Base-by-base conservation (phyloP, 2,329 filamentous ascomycete genomes). In the Verticillium tricorpus region DNA sequence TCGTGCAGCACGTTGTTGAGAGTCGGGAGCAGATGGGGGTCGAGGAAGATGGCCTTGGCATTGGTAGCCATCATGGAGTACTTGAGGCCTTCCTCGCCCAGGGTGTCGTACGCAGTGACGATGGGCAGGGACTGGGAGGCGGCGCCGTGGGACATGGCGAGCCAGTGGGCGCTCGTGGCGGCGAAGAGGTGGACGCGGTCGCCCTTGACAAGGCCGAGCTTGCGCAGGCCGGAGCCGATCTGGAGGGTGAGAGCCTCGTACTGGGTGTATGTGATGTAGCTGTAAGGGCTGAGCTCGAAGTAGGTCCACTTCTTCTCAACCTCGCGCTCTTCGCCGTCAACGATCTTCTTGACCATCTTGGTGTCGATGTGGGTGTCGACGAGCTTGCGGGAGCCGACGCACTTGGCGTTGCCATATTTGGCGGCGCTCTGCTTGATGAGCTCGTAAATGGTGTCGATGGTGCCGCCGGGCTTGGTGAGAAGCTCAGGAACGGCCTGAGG, bases 301-400 rank as follows among this genome's bases (percentile, higher is more conserved):
- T 90, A 96, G 61, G 88, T 89, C 92, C 92, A 96, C 71, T 91
- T 84, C 86, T 96, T 96, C 74, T 94, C 90, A 32, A 93, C 85
- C 76, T 93, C 85, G 70, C 85, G 79, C 81, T 94, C 89, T 70
- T 89, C 84, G 66, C 92, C 92, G 73, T 95, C 90, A 55, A 96
- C 80, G 62, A 93, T 83, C 83, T 93, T 95, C 85, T 94, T 95
- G 74, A 96, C 80, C 82, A 92, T 94, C 82, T 94, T 96, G 70
- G 86, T 90, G 78, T 96, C 92, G 68, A 88, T 83, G 74, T 95
- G 91, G 39, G 87, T 89, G 75, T 89, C 85, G 76, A 96, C 78
- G 63, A 95, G 82, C 73, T 85, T 88, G 66, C 92, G 88, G 68
- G 85, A 87, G 64, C 90, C 92, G 67, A 91, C 77, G 62, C 83